Evolutionary conservation across 1,284 basidiomycete genomes (phyloP), one percentile per base, ranked within the genome.

Genomic region (Rhodotorula sp.): DNA sequence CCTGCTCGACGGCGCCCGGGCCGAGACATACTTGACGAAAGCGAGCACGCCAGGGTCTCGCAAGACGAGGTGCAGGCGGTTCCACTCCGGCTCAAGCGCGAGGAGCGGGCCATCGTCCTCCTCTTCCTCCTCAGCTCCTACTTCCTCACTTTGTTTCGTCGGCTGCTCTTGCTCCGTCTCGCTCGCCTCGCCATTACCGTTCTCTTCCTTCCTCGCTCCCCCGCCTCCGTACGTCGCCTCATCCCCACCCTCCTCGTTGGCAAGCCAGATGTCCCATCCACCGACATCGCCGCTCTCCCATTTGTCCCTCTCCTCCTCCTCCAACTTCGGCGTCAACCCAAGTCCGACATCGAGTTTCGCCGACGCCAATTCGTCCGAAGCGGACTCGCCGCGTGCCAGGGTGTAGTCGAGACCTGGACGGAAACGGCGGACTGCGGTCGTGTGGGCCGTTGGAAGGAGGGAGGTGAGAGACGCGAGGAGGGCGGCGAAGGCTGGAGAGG

Each of bases 331-430:
- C 32, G 94, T 97, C 73, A 97, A 81, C 17, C 90, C 91, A n/a
- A 99, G 85, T 67, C 90, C 89, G 19, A 93, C 87, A 78, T 99
- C 95, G 74, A 98, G 82, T 72, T 92, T 83, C 53, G 88, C 87
- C 79, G 92, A 90, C 13, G 81, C 81, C 1, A 77, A 74, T 68
- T 84, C 85, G 72, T 90, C 62, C 4, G 61, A 55, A 9, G 62
- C 49, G 2, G 68, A 49, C 39, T 75, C 74, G 68, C 91, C 91
- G 72, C 90, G 90, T 44, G 95, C 95, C 1, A 99, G 86, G 27
- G 94, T 96, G 80, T 98, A 98, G 81, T 98, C 94, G 74, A 98
- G 82, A 0, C 94, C 95, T 1, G 92, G 92, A 66, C 94, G 84
- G 82, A 98, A 96, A 56, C 95, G 83, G 72, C 95, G 84, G 62